Evolutionary conservation across 2,329 filamentous ascomycete genomes (phyloP).

Genomic region (Diplodia intermedia): DNA sequence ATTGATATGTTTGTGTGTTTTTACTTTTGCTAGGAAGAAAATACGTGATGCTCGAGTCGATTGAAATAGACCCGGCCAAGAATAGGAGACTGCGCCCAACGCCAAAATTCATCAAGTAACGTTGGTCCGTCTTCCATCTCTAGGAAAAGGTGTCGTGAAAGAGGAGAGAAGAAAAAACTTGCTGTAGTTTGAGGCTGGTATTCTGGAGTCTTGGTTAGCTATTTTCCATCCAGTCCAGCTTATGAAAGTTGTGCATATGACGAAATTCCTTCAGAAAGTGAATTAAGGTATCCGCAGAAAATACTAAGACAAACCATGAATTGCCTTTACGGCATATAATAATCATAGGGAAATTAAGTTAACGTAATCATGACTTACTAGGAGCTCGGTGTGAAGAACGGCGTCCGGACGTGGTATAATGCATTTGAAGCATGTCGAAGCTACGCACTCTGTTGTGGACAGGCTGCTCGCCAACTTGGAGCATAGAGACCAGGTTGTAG

Average conservation of each 20-base stretch:
- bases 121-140: not conserved
- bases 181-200: not conserved
- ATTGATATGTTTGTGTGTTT: not conserved
- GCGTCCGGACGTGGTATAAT: not conserved
- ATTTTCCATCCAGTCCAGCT: not conserved
- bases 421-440: not conserved
- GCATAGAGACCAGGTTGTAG: not conserved
- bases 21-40: not conserved
- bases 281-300: not conserved
- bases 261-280: slow-evolving; percentile 4
- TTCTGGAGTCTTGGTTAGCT: not conserved
- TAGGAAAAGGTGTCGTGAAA: not conserved
- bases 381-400: not conserved
- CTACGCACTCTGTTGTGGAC: not conserved
- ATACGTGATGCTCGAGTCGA: not conserved
- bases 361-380: not conserved
- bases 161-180: not conserved
- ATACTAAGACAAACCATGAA: slow-evolving; percentile 22
- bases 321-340: slow-evolving; percentile 3
- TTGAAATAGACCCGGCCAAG: not conserved
- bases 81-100: not conserved
- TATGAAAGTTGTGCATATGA: not conserved
- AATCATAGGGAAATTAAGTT: not conserved
- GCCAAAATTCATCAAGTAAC: not conserved
- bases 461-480: not conserved